Evolutionary conservation across 257 asterid genomes (phyloP).

Genomic region (Solanum raphanifolium): DNA sequence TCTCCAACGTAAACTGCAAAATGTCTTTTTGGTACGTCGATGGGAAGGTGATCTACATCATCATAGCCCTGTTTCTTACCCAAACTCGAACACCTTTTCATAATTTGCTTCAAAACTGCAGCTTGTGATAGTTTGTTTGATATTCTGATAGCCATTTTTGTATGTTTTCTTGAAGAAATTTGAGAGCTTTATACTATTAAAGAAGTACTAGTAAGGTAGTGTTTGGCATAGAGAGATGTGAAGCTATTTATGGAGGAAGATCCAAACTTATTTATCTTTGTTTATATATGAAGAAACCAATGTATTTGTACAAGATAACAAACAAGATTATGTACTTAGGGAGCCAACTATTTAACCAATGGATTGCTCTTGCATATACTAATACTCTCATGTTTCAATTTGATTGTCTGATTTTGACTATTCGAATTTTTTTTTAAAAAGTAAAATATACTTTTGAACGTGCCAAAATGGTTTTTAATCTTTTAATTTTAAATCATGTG

Average conservation of each 20-base stretch:
- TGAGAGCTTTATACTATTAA: neutral
- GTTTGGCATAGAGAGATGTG: neutral
- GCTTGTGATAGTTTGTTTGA: slow-evolving; percentile 25
- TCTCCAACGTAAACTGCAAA: slow-evolving; percentile 36
- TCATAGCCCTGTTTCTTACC: slow-evolving; percentile 22
- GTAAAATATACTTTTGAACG: too few species aligned
- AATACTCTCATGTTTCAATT: neutral
- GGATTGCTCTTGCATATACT: neutral
- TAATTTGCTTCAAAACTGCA: slow-evolving; percentile 27
- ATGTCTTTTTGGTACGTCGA: slow-evolving; percentile 39
- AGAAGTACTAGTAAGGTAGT: neutral
- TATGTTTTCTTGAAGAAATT: neutral
- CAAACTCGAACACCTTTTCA: slow-evolving; percentile 30
- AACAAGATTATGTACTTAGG: neutral
- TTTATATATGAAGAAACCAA: neutral
- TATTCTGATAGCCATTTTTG: slow-evolving; percentile 22
- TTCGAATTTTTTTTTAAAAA: neutral
- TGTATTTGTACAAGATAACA: neutral
- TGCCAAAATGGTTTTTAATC: too few species aligned
- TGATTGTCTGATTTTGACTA: too few species aligned
- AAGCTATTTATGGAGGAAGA: slow-evolving; percentile 30
- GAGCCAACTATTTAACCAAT: neutral
- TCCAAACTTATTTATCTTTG: neutral
- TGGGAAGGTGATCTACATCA: slow-evolving; percentile 16
- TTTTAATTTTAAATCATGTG: too few species aligned